Evolutionary conservation across 768 basidiomycete species (phyloP).

Genomic region (Tricholoma hemisulphureum): DNA sequence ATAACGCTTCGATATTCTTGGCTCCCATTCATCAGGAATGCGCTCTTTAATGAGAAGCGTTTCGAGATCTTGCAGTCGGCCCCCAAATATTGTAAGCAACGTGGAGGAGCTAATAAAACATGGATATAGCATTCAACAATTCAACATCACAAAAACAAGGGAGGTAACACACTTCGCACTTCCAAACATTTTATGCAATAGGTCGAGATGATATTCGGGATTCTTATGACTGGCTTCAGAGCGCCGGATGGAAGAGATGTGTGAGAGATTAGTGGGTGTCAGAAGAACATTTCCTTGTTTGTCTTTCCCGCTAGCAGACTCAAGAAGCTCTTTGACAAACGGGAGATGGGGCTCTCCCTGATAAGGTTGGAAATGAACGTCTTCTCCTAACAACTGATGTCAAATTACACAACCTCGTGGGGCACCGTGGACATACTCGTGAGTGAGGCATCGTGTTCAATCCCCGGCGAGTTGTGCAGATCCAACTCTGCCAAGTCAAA

Average conservation of each 20-base stretch:
- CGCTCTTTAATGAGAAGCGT: conserved; percentile 66
- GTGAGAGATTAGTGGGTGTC: conserved; percentile 59
- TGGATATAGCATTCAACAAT: not conserved
- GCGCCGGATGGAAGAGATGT: conserved; percentile 58
- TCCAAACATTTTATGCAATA: conserved; percentile 60
- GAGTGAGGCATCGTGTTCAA: conserved; percentile 69
- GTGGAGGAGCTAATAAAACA: conserved; percentile 51
- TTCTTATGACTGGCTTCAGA: conserved; percentile 53
- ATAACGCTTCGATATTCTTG: conserved; percentile 47
- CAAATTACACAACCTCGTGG: not conserved
- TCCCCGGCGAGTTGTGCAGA: conserved; percentile 74
- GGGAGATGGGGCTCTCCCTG: conserved; percentile 52
- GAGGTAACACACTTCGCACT: conserved; percentile 51
- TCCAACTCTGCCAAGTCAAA: conserved; percentile 68
- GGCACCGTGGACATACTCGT: conserved; percentile 44
- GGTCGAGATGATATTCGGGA: conserved; percentile 50
- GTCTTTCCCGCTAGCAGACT: conserved; percentile 58
- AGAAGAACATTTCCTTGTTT: conserved; percentile 44
- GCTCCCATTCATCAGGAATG: conserved; percentile 70
- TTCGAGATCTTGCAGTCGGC: conserved; percentile 53
- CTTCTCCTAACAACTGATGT: conserved; percentile 45
- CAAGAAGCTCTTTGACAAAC: conserved; percentile 56
- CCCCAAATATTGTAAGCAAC: conserved; percentile 65
- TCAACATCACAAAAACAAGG: not conserved
- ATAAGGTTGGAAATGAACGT: conserved; percentile 42